Evolutionary conservation across 2,329 filamentous ascomycete genomes (phyloP).

Genomic region (Ramularia collo-cygni): DNA sequence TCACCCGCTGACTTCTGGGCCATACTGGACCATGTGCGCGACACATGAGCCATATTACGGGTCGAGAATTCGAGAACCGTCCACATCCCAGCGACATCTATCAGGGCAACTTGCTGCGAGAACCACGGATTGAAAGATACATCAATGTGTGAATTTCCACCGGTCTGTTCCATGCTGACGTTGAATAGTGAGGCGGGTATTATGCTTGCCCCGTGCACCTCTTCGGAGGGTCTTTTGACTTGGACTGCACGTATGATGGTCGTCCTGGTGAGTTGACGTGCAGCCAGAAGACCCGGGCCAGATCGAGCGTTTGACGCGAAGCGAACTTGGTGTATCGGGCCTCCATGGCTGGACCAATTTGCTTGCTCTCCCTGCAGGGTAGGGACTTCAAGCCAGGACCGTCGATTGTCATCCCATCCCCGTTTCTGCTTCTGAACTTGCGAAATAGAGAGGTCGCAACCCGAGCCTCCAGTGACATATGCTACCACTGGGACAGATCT

Average conservation of each 20-base stretch:
- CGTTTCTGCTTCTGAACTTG: conserved; percentile 46
- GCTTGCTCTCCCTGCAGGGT: conserved; percentile 43
- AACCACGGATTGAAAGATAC: conserved; percentile 59
- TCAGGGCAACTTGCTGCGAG: conserved; percentile 55
- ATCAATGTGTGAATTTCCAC: conserved; percentile 53
- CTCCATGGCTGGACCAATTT: conserved; percentile 50
- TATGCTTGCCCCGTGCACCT: conserved; percentile 43
- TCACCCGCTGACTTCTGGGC: not conserved
- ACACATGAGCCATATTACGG: conserved; percentile 12
- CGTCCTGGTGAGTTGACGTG: conserved; percentile 41
- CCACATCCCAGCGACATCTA: conserved; percentile 62
- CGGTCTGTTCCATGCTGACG: conserved; percentile 48
- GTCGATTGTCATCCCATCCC: conserved; percentile 47
- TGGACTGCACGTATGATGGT: conserved; percentile 42
- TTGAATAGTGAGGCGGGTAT: conserved; percentile 49
- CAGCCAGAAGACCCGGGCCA: conserved; percentile 42
- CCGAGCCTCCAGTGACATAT: conserved; percentile 46
- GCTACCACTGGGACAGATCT: conserved; percentile 30
- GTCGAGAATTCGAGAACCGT: conserved; percentile 56
- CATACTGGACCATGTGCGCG: conserved; percentile 6
- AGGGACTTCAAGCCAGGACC: conserved; percentile 43
- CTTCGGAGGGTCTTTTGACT: conserved; percentile 12
- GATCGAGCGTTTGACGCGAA: conserved; percentile 43
- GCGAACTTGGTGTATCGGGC: conserved; percentile 48
- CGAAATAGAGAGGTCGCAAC: conserved; percentile 52